These are phyloP conservation scores for Xylaria bambusicola DNA, from an alignment of 495 filamentous ascomycete genomes.

Conservation along the genomic window DNA sequence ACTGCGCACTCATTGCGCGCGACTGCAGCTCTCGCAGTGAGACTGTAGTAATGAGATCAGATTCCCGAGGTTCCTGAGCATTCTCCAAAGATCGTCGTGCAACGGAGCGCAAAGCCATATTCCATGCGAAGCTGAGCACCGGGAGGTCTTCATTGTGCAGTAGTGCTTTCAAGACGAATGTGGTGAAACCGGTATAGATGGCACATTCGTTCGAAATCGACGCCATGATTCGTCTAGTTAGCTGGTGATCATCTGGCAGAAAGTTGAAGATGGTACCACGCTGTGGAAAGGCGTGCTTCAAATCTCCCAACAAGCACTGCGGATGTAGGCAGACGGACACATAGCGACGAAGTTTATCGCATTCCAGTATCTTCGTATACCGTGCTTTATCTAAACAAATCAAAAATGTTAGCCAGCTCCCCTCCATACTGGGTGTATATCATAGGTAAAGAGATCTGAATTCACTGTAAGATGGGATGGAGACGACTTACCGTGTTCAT, in stretches of 20 bases:
- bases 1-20: background rate
- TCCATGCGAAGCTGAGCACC: constrained; percentile 21
- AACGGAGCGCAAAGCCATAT: constrained; percentile 25
- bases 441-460: background rate
- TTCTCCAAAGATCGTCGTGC: background rate
- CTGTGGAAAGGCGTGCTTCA: constrained; percentile 30
- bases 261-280: constrained; percentile 37
- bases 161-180: constrained; percentile 7
- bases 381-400: background rate
- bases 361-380: background rate
- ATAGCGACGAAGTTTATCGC: background rate
- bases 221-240: constrained; percentile 29
- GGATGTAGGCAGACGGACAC: constrained; percentile 26
- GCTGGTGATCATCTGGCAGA: constrained; percentile 18
- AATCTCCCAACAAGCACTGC: constrained; percentile 21
- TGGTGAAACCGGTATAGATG: constrained; percentile 21
- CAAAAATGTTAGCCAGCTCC: background rate
- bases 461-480: background rate
- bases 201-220: constrained; percentile 26
- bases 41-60: background rate
- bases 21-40: constrained; percentile 23
- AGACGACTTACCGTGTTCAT: constrained; percentile 7
- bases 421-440: no score
- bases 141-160: background rate
- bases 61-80: background rate